Evolutionary conservation across 495 filamentous ascomycete genomes (phyloP).

Genomic region (Penicillium silybi): DNA sequence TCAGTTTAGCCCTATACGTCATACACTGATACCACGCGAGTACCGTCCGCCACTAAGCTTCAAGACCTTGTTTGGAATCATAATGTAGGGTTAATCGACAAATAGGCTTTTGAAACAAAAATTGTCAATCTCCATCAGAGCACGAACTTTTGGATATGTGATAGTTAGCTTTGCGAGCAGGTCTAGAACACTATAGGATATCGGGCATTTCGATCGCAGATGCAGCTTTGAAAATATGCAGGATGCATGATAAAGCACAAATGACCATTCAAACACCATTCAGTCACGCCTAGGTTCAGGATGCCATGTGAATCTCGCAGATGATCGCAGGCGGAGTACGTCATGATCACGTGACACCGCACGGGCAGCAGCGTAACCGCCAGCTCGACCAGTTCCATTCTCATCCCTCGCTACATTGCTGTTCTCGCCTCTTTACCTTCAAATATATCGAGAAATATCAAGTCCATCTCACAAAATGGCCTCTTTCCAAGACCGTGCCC

Average conservation of each 20-base stretch:
- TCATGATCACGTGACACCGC: conserved; percentile 29
- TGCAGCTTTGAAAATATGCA: background rate
- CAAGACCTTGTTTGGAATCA: background rate
- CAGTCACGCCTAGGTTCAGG: background rate
- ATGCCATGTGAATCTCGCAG: conserved; percentile 6
- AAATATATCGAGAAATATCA: conserved; percentile 7
- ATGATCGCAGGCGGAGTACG: conserved; percentile 15
- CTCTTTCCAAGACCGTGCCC: conserved; percentile 87
- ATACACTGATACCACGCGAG: background rate
- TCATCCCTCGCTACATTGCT: conserved; percentile 23
- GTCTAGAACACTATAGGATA: background rate
- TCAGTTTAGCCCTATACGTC: conserved; percentile 5
- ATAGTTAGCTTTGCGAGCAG: background rate
- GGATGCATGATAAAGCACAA: background rate
- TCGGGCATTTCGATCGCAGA: background rate
- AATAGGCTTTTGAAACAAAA: background rate
- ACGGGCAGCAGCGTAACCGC: conserved; percentile 21
- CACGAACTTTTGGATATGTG: background rate
- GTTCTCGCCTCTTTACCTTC: conserved; percentile 1
- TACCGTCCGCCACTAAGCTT: background rate
- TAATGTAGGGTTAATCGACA: background rate
- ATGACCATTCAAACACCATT: background rate
- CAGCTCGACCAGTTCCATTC: conserved; percentile 27
- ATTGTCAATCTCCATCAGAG: background rate
- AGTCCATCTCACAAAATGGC: conserved; percentile 40